Conservation (phyloP, 768 basidiomycete genomes). For the Podaxis sp. region DNA sequence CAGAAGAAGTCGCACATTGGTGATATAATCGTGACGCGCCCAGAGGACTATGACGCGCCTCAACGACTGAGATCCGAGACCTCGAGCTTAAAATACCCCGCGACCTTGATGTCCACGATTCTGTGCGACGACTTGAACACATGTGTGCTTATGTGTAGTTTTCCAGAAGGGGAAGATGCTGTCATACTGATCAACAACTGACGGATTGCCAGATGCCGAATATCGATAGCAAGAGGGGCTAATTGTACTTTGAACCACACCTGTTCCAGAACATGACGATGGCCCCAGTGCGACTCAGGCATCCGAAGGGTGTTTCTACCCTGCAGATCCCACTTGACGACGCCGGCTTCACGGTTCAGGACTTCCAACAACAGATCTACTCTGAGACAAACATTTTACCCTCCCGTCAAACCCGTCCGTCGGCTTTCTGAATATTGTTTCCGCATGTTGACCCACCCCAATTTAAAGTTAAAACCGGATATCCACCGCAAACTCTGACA, state of each 20-base stretch:
- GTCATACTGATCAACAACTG: background rate
- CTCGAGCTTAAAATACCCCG: background rate
- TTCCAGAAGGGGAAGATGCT: background rate
- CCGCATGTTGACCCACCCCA: background rate
- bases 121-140: too few species aligned
- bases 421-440: background rate
- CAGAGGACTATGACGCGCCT: background rate
- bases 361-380: conserved; percentile 73
- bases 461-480: conserved; percentile 69
- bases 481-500: conserved; percentile 74
- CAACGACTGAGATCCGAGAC: background rate
- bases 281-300: conserved; percentile 75
- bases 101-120: background rate
- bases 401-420: conserved; percentile 74
- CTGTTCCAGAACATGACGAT: conserved; percentile 28
- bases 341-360: conserved; percentile 56
- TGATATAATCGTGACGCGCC: background rate
- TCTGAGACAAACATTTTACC: conserved; percentile 65
- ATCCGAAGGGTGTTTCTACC: conserved; percentile 80
- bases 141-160: background rate
- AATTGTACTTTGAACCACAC: background rate
- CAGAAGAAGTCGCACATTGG: background rate
- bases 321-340: conserved; percentile 60
- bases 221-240: background rate
- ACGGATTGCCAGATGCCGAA: background rate